Evolutionary conservation across 2,329 filamentous ascomycete species (phyloP).

Genomic region (Chaetomium sp.): DNA sequence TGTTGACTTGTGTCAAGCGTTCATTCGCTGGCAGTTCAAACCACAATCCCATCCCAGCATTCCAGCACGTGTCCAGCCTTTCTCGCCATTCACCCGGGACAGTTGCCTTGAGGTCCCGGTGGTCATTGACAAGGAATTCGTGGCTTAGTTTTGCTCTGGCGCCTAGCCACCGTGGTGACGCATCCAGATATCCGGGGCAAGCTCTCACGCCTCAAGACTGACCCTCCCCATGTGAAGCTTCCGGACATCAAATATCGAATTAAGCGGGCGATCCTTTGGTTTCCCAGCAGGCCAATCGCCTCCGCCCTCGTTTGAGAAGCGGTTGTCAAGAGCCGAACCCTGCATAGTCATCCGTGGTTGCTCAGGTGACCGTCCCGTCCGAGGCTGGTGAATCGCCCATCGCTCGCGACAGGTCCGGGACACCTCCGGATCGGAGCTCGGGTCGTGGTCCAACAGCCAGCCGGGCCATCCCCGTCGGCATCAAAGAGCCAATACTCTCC

Average conservation of each 20-base stretch:
- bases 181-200: not conserved
- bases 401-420: not conserved
- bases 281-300: constrained; percentile 2
- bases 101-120: constrained; percentile 2
- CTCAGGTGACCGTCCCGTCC: constrained; percentile 6
- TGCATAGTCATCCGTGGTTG: constrained; percentile 5
- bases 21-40: constrained; percentile 33
- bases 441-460: no score
- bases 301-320: not conserved
- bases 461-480: not conserved
- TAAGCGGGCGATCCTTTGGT: not conserved
- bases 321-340: not conserved
- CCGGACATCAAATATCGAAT: not conserved
- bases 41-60: constrained; percentile 26
- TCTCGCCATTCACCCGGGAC: constrained; percentile 20
- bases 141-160: not conserved
- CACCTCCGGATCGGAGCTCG: not conserved
- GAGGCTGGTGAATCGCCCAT: not conserved
- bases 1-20: constrained; percentile 37
- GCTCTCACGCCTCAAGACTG: not conserved
- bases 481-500: not conserved
- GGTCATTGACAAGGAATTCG: not conserved
- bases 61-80: constrained; percentile 27
- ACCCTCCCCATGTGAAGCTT: not conserved
- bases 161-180: not conserved